A percentile compares a stretch with the other conserved stretches of the same genome.
phyloP scores from a whole-genome alignment of 2,329 filamentous ascomycete species.

The Phyllosticta capitalensis region DNA sequence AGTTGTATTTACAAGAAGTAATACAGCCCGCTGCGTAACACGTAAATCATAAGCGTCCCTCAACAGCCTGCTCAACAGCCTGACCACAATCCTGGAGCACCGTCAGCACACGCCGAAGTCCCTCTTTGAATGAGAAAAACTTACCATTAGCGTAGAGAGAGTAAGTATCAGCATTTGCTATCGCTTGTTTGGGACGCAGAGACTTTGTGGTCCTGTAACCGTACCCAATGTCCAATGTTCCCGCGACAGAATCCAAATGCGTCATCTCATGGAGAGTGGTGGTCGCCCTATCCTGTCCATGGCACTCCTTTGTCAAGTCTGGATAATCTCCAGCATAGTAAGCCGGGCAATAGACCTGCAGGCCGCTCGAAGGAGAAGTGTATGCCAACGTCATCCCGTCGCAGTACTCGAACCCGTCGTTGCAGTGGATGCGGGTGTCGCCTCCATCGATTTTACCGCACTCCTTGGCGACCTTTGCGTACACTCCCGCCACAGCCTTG shows the following conservation, averaged over 20 bases:
- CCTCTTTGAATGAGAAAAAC: neutral
- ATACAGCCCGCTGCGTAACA: neutral
- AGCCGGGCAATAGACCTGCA: slow-evolving; percentile 53
- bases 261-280: slow-evolving; percentile 58
- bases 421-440: slow-evolving; percentile 44
- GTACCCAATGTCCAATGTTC: slow-evolving; percentile 50
- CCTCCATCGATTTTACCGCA: slow-evolving; percentile 43
- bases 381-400: slow-evolving; percentile 48
- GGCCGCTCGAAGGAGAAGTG: slow-evolving; percentile 44
- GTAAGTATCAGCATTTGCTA: slow-evolving; percentile 50
- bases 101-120: slow-evolving; percentile 18
- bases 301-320: slow-evolving; percentile 42
- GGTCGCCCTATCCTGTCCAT: slow-evolving; percentile 55
- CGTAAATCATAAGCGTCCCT: neutral
- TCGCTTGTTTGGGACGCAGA: neutral
- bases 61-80: neutral
- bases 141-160: slow-evolving; percentile 44
- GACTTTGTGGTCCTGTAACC: slow-evolving; percentile 32
- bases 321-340: slow-evolving; percentile 48
- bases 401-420: slow-evolving; percentile 47
- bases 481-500: slow-evolving; percentile 40
- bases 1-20: neutral
- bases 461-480: slow-evolving; percentile 46
- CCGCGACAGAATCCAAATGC: slow-evolving; percentile 49
- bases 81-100: neutral